phyloP scores from a whole-genome alignment of 164 flowering plant species.

The Chloranthus sessilifolius region DNA sequence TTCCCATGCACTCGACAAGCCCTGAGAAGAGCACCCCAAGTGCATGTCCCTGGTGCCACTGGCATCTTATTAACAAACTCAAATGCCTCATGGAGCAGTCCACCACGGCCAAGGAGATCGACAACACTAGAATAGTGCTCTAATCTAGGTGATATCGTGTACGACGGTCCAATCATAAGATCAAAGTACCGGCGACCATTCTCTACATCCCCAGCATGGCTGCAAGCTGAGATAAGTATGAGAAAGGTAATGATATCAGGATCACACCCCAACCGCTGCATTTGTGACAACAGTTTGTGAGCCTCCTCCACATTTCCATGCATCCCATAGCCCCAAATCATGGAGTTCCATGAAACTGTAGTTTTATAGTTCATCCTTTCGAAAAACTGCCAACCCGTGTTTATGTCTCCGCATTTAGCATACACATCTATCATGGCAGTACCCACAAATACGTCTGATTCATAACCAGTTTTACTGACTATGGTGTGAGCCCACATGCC shows the following conservation, averaged over 20 bases:
- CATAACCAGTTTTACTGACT: slow-evolving; percentile 9
- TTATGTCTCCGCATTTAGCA: slow-evolving; percentile 10
- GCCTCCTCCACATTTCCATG: slow-evolving; percentile 11
- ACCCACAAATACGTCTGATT: slow-evolving; percentile 7
- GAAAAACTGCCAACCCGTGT: slow-evolving; percentile 5
- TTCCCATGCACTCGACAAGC: slow-evolving; percentile 10
- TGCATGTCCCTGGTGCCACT: neutral
- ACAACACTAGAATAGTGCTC: slow-evolving; percentile 7
- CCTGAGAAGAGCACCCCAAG: slow-evolving; percentile 13
- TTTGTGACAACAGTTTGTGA: neutral
- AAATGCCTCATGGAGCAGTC: slow-evolving; percentile 4
- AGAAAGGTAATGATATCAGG: slow-evolving; percentile 10
- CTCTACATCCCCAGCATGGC: slow-evolving; percentile 16
- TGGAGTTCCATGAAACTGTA: slow-evolving; percentile 12
- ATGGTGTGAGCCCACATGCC: slow-evolving; percentile 11
- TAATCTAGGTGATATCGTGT: neutral
- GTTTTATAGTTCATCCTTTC: slow-evolving; percentile 9
- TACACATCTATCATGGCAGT: slow-evolving; percentile 8
- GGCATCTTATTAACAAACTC: slow-evolving; percentile 10
- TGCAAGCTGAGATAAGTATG: slow-evolving; percentile 10
- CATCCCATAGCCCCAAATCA: slow-evolving; percentile 12
- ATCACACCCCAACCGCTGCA: slow-evolving; percentile 4
- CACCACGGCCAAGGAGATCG: slow-evolving; percentile 13
- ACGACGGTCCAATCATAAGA: slow-evolving; percentile 4
- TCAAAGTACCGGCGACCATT: slow-evolving; percentile 11